Base-by-base conservation (phyloP, 2,329 filamentous ascomycete species). In the Pseudofabraea citricarpa region DNA sequence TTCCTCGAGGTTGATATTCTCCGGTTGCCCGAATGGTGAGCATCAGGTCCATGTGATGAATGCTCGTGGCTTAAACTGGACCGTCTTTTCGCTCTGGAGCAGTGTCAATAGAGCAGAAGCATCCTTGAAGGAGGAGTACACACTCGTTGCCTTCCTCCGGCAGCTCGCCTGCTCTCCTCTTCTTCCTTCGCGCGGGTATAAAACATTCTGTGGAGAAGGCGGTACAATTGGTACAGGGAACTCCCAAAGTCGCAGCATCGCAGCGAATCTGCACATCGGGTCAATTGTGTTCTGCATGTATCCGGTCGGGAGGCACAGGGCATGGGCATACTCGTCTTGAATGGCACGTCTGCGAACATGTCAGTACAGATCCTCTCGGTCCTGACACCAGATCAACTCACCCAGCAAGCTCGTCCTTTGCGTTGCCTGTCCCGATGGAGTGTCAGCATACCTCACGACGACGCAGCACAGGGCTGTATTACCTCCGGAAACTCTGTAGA, bases 151-250 rank as follows among this genome's bases (percentile, higher is more conserved):
- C n/a, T n/a, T n/a, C n/a, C n/a, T n/a, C n/a, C n/a, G n/a, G n/a
- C n/a, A n/a, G n/a, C 16, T 10, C 18, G 15, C 21, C 27, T 9
- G 19, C 19, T 16, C 75, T 79, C 69, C 83, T 83, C 66, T 85
- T 86, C 52, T 81, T 70, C 67, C 85, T 85, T 19, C 81, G 81
- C 3, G 79, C 74, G n/a, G 81, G 81, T 51, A 85, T 85, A 59
- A 77, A 79, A 69, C 81, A 86, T 65, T 86, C 81, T 61, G 85
- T 85, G 48, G 75, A 79, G 64, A 85, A 86, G 54, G 82, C 81
- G 51, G 83, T 81, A 58, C 81, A 85, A 64, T 86, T 86, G 49
- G 82, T 85, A 67, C 81, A 86, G 27, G 81, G 81, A 18, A 86
- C 81, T 42, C 81, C 82, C 49, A 83, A 64, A 53, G 77, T 83